Conservation (phyloP, 352 stramenopile species). For the Pythium brachiatum region DNA sequence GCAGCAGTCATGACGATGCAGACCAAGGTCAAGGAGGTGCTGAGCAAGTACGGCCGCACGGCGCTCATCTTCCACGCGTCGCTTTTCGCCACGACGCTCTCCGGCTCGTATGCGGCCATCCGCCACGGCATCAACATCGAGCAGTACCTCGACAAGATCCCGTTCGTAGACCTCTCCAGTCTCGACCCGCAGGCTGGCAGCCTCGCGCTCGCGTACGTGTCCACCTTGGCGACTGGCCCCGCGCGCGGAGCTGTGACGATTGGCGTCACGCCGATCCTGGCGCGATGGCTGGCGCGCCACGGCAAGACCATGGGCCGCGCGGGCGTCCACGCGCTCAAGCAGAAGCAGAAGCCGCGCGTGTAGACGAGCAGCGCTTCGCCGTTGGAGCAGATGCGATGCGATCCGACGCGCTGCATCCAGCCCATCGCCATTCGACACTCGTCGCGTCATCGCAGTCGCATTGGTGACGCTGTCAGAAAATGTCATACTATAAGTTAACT, state of each 20-base stretch:
- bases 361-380: not conserved
- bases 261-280: constrained; percentile 65
- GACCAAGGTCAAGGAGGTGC: constrained; percentile 58
- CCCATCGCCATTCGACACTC: not conserved
- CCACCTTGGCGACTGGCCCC: constrained; percentile 83
- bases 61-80: constrained; percentile 91
- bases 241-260: constrained; percentile 73
- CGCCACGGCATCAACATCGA: constrained; percentile 65
- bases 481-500: constrained; percentile 2
- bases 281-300: constrained; percentile 51
- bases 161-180: constrained; percentile 69
- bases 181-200: constrained; percentile 68
- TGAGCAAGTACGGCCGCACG: constrained; percentile 94
- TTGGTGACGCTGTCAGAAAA: not conserved
- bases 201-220: constrained; percentile 90
- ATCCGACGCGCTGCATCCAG: no score
- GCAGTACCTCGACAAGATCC: constrained; percentile 47
- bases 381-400: no score
- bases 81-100: constrained; percentile 94
- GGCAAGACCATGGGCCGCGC: constrained; percentile 20
- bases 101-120: constrained; percentile 71
- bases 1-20: constrained; percentile 6
- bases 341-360: constrained; percentile 9
- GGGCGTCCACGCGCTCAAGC: constrained; percentile 21
- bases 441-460: not conserved